These are phyloP conservation scores for Maudiozyma pseudohumilis DNA, from an alignment of 805 yeast species.

Conservation along the genomic window DNA sequence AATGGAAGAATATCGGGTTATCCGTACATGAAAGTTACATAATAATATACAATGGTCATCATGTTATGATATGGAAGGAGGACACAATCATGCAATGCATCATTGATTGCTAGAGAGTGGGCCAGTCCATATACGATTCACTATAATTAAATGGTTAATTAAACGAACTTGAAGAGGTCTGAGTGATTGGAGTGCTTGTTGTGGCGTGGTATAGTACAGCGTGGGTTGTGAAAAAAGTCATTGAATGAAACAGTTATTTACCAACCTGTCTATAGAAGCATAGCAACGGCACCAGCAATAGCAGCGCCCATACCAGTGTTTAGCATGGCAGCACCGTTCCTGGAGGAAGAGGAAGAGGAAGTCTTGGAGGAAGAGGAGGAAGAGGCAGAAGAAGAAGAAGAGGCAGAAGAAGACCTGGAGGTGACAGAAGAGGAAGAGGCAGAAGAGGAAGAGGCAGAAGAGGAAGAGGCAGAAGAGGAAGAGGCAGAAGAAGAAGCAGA, in stretches of 20 bases:
- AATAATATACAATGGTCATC: too few relatives aligned
- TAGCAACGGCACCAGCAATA: conserved; percentile 16
- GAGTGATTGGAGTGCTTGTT: too few relatives aligned
- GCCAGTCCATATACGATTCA: too few relatives aligned
- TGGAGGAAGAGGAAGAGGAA: background rate
- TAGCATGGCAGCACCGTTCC: conserved; percentile 8
- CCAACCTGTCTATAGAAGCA: conserved; percentile 10
- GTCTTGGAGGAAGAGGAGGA: conserved; percentile 6
- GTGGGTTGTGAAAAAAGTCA: too few relatives aligned
- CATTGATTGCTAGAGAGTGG: too few relatives aligned
- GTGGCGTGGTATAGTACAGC: too few relatives aligned
- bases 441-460: conserved; percentile 7
- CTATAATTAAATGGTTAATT: too few relatives aligned
- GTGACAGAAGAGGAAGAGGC: conserved; percentile 7
- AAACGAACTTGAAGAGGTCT: too few relatives aligned
- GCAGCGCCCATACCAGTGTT: conserved; percentile 12
- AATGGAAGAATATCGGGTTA: too few relatives aligned
- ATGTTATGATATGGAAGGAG: too few relatives aligned
- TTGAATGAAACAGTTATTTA: background rate
- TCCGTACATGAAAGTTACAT: too few relatives aligned
- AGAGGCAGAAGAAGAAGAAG: conserved; percentile 6
- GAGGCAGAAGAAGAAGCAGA: conserved; percentile 5
- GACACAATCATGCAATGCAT: too few relatives aligned
- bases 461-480: conserved; percentile 5
- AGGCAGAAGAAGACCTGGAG: conserved; percentile 5